phyloP scores from a whole-genome alignment of 1,284 basidiomycete species.

The Ustilago shanxiensis region DNA sequence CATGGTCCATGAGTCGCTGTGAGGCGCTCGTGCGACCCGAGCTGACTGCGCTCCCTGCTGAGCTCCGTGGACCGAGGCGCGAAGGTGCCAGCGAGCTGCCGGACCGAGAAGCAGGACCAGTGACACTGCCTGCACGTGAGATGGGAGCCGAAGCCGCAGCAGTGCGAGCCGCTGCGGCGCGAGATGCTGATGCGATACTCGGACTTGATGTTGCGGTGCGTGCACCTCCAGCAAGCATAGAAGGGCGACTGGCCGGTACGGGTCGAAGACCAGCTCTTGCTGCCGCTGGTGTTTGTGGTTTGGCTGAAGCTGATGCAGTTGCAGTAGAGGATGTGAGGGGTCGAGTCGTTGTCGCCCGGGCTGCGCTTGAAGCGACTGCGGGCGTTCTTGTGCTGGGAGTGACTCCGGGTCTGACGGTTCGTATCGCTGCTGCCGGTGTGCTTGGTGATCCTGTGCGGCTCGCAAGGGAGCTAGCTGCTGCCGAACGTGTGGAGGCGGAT shows the following conservation, averaged over 20 bases:
- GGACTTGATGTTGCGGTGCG: conserved; percentile 42
- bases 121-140: conserved; percentile 33
- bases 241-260: conserved; percentile 46
- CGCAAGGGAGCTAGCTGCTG: conserved; percentile 28
- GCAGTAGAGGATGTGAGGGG: conserved; percentile 6
- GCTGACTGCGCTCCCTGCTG: conserved; percentile 39
- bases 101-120: conserved; percentile 18
- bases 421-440: conserved; percentile 28
- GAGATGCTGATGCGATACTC: conserved; percentile 28
- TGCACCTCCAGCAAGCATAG: conserved; percentile 48
- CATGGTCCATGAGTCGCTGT: conserved; percentile 24
- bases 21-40: conserved; percentile 42
- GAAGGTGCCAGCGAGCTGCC: conserved; percentile 41
- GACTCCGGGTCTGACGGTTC: conserved; percentile 20
- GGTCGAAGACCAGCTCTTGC: conserved; percentile 57
- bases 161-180: conserved; percentile 18
- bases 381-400: conserved; percentile 33
- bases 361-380: conserved; percentile 9
- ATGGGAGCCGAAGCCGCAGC: conserved; percentile 38
- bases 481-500: conserved; percentile 34
- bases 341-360: conserved; percentile 18
- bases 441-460: conserved; percentile 38
- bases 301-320: conserved; percentile 19
- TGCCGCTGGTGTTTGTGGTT: conserved; percentile 44
- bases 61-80: conserved; percentile 36